Evolutionary conservation across 352 stramenopile genomes (phyloP), one percentile per base, ranked within the genome.

Genomic region (Globisporangium perplexum): DNA sequence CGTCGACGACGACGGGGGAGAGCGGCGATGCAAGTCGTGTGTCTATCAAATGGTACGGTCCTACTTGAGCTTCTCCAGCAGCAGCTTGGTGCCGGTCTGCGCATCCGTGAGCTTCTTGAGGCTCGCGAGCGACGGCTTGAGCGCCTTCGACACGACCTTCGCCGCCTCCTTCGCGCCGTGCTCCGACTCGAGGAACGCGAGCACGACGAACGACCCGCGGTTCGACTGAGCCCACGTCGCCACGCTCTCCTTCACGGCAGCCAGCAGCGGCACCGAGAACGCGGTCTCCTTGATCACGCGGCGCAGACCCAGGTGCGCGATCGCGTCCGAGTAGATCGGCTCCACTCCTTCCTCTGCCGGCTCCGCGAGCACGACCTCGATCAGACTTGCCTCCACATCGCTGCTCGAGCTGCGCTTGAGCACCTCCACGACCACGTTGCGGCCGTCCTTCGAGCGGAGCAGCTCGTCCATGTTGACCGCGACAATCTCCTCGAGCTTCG

Each of bases 401-500:
- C 63, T 52, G 55, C 61, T 86, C 23, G 65, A 55, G 43, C 66
- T 85, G 20, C 70, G 74, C 63, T 89, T 89, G 55, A 80, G 66
- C 48, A 94, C 82, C 59, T 94, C 84, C 12, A 90, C 77, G 41
- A 93, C 71, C 39, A 94, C 78, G 39, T 93, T 75, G 41, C 84
- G 77, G 12, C 77, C 82, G 47, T 88, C 73, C 62, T 94, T 94
- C 23, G 81, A 93, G 31, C 82, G 81, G 55, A 94, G 70, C 42
- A 94, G 58, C 11, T 66, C 76, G 33, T 57, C 64, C 50, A 74
- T 71, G 53, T 94, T 78, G 42, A 69, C 72, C 8, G 50, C 55
- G 45, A 82, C 89, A 67, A 94, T 81, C 18, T 87, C 78, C 55
- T 92, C 74, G n/a, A 94, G 68, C 62, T 92, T 90, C 23, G 84